A percentile compares a stretch with the other conserved stretches of the same genome.
These are phyloP conservation scores for Oenanthe javanica DNA, from an alignment of 140 eudicot species.

Conservation along the genomic window DNA sequence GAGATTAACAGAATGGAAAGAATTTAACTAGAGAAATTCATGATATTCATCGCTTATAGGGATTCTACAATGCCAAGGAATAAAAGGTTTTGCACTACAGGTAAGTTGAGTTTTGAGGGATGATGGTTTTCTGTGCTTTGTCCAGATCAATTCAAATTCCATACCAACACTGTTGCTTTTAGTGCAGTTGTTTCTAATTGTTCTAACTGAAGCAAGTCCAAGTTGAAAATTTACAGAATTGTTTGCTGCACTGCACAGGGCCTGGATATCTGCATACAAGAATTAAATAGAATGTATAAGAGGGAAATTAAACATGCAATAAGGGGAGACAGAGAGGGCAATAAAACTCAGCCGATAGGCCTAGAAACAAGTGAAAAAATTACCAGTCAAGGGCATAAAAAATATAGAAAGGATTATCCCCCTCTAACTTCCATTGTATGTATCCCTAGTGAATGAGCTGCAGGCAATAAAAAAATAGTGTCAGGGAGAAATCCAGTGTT, in stretches of 20 bases:
- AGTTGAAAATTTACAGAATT: constrained; percentile 19
- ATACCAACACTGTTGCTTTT: constrained; percentile 48
- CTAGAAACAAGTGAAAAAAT: constrained; percentile 12
- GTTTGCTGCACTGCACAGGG: constrained; percentile 37
- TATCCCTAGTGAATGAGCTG: constrained; percentile 21
- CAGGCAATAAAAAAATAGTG: neutral
- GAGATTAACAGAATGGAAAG: constrained; percentile 7
- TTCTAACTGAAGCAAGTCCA: constrained; percentile 14
- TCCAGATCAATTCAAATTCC: constrained; percentile 70
- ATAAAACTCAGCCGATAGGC: neutral
- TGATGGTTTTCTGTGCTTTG: constrained; percentile 50
- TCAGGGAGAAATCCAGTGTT: neutral
- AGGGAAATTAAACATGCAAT: neutral
- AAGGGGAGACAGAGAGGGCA: neutral
- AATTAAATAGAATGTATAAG: neutral
- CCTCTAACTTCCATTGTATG: constrained; percentile 49
- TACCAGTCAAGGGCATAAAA: constrained; percentile 65
- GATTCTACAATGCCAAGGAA: constrained; percentile 78
- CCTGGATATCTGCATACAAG: constrained; percentile 36
- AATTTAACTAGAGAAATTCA: constrained; percentile 56
- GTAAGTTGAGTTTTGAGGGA: constrained; percentile 51
- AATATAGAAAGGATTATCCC: constrained; percentile 35
- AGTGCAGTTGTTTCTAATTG: constrained; percentile 18
- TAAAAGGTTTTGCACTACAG: constrained; percentile 44
- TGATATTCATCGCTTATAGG: constrained; percentile 67